Base-by-base conservation (phyloP, 495 filamentous ascomycete genomes). In the Penicillium longicatenatum region DNA sequence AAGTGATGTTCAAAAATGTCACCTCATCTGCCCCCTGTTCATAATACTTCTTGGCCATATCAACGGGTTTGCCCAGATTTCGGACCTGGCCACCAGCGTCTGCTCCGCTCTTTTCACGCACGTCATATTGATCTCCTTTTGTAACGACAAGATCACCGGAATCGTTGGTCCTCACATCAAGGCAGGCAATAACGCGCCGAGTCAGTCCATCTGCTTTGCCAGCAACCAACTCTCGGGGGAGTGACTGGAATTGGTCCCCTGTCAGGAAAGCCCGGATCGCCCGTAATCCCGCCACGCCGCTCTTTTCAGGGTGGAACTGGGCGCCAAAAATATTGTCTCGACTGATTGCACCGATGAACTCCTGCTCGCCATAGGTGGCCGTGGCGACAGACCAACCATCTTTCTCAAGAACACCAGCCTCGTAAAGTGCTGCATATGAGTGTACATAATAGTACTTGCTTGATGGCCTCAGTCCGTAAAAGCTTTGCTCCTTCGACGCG, bases 401-500 rank as follows among this genome's bases (percentile, higher is more conserved):
- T 56, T 76, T 75, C 64, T 94, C 92, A 14, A 94, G 75, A 41
- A 86, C 77, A 6, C 85, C 91, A 55, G 84, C 74, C 50, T 70
- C 72, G 67, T 97, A 92, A 0, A 87, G 88, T 19, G 87, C 87
- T 52, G 92, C 93, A 67, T 96, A 98, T 1, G 91, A 92, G 74
- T 98, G 94, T 33, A 98, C 92, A 64, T 98, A 98, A 70, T 98
- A 98, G 79, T 98, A 98, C 70, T 98, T 97, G 71, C 90, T 96
- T 61, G 77, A 76, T 5, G 89, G 85, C 44, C 81, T 70, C 48
- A 98, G 71, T 42, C 89, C 93, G 69, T 90, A 97, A 35, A 97
- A 78, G 47, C 75, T 82, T 58, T 78, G 64, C 21, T 68, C 63
- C 37, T 79, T 77, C 33, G 77, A 75, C 33, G 71, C 75, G 29